Conservation (phyloP, 495 filamentous ascomycete genomes). For the Hamigera avellanea region DNA sequence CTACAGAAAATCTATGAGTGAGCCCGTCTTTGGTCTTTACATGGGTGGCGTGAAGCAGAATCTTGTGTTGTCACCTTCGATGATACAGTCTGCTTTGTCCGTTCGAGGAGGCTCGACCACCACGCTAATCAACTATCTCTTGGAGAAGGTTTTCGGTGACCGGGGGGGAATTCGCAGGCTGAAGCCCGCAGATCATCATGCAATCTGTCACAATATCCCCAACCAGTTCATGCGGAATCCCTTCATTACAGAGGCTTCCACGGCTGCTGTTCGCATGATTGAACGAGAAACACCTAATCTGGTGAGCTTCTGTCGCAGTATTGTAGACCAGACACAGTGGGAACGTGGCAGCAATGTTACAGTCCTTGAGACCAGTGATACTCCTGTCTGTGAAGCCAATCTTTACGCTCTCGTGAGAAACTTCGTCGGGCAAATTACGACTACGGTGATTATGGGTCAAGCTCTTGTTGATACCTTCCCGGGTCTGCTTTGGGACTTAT, state of each 20-base stretch:
- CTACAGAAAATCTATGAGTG: constrained; percentile 24
- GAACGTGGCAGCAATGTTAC: constrained; percentile 37
- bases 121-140: constrained; percentile 23
- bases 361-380: constrained; percentile 15
- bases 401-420: constrained; percentile 42
- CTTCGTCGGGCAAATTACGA: constrained; percentile 41
- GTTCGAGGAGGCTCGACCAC: constrained; percentile 21
- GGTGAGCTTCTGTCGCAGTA: constrained; percentile 45
- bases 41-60: constrained; percentile 37
- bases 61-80: constrained; percentile 37
- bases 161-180: constrained; percentile 19
- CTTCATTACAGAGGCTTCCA: constrained; percentile 27
- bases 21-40: constrained; percentile 41
- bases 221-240: constrained; percentile 32
- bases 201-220: constrained; percentile 22
- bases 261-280: constrained; percentile 20
- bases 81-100: constrained; percentile 33
- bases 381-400: constrained; percentile 33
- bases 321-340: constrained; percentile 51
- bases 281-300: constrained; percentile 35
- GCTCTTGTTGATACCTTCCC: constrained; percentile 45
- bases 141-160: constrained; percentile 41
- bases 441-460: constrained; percentile 41
- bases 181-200: constrained; percentile 19
- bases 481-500: constrained; percentile 39